Evolutionary conservation across 805 yeast species (phyloP), one percentile per base, ranked within the genome.

Genomic region (Candida awuae): DNA sequence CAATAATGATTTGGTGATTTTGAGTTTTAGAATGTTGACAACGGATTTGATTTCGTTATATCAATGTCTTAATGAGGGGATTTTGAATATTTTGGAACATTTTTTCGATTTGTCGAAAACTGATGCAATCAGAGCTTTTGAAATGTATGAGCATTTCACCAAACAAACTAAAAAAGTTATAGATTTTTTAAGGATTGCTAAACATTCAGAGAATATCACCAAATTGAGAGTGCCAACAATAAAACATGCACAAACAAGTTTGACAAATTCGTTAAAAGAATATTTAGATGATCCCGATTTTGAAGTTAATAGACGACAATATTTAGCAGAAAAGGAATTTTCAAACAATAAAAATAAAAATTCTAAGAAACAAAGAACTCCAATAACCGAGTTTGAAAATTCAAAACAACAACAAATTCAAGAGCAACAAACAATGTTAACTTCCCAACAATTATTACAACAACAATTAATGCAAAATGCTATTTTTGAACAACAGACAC

Each of bases 221-320:
- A 87, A 87, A 52, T 66, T 90, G 48, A 88, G 81, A 52, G 95
- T 92, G 25, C 98, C 98, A 27, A 88, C 95, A 12, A 88, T 92
- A 45, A 85, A 85, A 56, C 98, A 92, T 62, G 97, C 97, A 2
- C 97, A 97, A 17, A 88, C 97, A 2, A 92, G 95, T 19, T 69
- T 92, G 47, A 83, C 95, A 3, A 71, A 78, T 25, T 80, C 94
- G 12, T 71, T 92, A 45, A 92, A 86, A 55, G 96, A 88, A 50
- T 94, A 90, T 58, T 65, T 92, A 48, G 73, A 79, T 48, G 97
- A 90, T 55, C 86, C 88, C 8, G 79, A 80, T 50, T 86, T 86
- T 60, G 95, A 86, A 49, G 62, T 65, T 8, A 86, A 84, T 56
- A 73, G 94, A 57, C 66, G 77, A 43, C 94, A 84, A 53, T 86